These are phyloP conservation scores for Fusarium annulatum DNA, from an alignment of 2,329 filamentous ascomycete genomes.

Conservation along the genomic window DNA sequence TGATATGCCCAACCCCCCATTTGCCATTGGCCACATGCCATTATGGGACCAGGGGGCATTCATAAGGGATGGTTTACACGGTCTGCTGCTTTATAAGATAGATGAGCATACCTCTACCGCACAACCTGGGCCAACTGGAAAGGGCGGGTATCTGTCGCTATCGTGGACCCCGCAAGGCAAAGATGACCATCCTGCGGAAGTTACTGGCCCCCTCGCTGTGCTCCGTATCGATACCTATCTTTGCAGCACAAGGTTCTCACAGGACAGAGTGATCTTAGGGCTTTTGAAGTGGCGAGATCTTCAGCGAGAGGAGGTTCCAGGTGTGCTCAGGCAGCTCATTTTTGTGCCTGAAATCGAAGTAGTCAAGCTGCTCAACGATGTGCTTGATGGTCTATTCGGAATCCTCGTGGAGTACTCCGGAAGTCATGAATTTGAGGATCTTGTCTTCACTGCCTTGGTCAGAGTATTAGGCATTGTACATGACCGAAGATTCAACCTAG, in stretches of 20 bases:
- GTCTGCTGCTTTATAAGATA: conserved; percentile 85
- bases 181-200: conserved; percentile 75
- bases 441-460: conserved; percentile 91
- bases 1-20: conserved; percentile 86
- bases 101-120: conserved; percentile 87
- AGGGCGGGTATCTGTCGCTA: conserved; percentile 86
- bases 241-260: conserved; percentile 94
- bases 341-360: conserved; percentile 98
- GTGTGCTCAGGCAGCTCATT: conserved; percentile 82
- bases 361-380: conserved; percentile 89
- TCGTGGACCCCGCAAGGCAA: conserved; percentile 80
- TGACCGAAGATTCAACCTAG: conserved; percentile 91
- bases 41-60: conserved; percentile 95
- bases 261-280: conserved; percentile 86
- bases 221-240: conserved; percentile 85
- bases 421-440: conserved; percentile 90
- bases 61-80: conserved; percentile 84
- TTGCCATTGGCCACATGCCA: conserved; percentile 92
- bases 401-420: conserved; percentile 92
- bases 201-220: conserved; percentile 83
- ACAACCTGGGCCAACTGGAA: conserved; percentile 71
- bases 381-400: conserved; percentile 90
- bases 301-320: conserved; percentile 75
- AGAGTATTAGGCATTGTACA: conserved; percentile 93
- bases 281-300: conserved; percentile 88